Base-by-base conservation (phyloP, 306 rosid species). In the Datisca glomerata region DNA sequence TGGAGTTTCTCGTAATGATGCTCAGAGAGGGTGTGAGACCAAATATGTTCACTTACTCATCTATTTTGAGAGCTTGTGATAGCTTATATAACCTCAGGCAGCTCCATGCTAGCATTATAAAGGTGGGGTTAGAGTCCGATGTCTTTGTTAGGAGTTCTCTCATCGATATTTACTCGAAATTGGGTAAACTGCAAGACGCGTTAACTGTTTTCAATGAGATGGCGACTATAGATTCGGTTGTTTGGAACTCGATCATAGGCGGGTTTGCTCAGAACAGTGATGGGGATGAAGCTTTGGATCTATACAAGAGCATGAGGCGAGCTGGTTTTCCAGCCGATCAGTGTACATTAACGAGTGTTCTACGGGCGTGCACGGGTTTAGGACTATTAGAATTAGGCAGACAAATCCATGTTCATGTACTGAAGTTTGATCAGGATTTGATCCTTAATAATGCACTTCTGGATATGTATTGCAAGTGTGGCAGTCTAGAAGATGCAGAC, bases 401-500 rank as follows among this genome's bases (percentile, higher is more conserved):
- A 49, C 94, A 82, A 51, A 66, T 50, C 1, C 93, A 86, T 57
- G 93, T 76, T 12, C 85, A 79, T 54, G 85, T 75, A 21, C 22
- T 73, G 57, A 86, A 82, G 74, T 79, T 66, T 60, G 85, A 73
- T 11, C 74, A 58, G 28, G 96, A 82, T 63, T 68, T 82, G 31
- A 86, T 82, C 59, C 81, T 86, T 24, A 67, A 60, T 70, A 86
- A 86, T 53, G 94, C 93, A 9, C 77, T 86, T 56, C 73, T 86
- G 16, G 94, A 86, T 61, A 79, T 82, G 93, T 82, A 82, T 59
- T 82, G 86, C 70, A 86, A 82, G 65, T 82, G 94, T 34, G 94
- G 94, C 53, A 71, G 76, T 57, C 51, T 82, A 47, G 81, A 76
- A 45, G 93, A 86, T 61, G 85, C 93, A 12, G 69, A 76, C 49